phyloP scores from a whole-genome alignment of 2,329 filamentous ascomycete genomes.

The Fusarium dimerum region DNA sequence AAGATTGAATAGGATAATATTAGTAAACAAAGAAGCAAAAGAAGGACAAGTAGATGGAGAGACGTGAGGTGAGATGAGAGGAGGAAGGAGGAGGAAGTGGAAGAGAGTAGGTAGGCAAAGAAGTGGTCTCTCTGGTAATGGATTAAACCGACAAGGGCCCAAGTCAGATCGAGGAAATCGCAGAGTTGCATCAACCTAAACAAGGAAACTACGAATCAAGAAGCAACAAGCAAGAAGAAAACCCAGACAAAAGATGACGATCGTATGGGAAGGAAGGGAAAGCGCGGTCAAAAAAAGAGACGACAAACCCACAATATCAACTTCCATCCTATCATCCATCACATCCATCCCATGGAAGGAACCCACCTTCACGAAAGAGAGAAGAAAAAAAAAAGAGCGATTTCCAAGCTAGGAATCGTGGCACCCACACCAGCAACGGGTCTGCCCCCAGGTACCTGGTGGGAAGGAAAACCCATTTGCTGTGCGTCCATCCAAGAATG shows the following conservation, averaged over 20 bases:
- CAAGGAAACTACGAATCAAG: conserved; percentile 10
- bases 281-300: conserved; percentile 3
- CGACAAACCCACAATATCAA: conserved; percentile 8
- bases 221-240: conserved; percentile 14
- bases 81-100: conserved; percentile 5
- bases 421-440: not conserved
- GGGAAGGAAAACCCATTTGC: too few species aligned
- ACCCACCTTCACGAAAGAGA: not conserved
- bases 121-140: not conserved
- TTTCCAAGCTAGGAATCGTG: not conserved
- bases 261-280: conserved; percentile 20
- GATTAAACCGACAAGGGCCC: conserved; percentile 5
- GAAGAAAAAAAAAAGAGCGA: not conserved
- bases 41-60: conserved; percentile 3
- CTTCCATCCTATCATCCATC: conserved; percentile 10
- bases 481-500: too few species aligned
- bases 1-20: not conserved
- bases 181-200: conserved; percentile 2
- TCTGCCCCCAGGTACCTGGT: too few species aligned
- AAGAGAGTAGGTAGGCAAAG: not conserved
- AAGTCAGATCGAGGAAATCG: conserved; percentile 5
- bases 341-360: too few species aligned
- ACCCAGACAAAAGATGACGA: conserved; percentile 31
- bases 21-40: not conserved
- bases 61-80: not conserved